Conservation (phyloP, 1,284 basidiomycete genomes). For the Ustanciosporium gigantosporum region DNA sequence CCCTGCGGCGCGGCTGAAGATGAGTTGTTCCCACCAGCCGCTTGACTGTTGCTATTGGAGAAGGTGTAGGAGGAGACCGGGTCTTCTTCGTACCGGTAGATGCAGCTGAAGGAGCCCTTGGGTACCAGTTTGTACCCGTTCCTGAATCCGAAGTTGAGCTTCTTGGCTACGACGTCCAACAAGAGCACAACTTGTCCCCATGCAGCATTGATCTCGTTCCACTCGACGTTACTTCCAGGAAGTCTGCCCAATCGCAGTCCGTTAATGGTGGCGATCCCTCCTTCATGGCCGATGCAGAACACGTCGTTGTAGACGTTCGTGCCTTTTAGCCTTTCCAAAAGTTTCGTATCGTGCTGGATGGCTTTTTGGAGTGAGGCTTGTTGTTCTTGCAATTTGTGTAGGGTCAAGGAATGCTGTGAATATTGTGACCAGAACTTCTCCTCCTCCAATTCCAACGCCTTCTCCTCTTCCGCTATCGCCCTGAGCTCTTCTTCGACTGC, state of each 20-base stretch:
- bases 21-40: neutral
- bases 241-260: conserved; percentile 87
- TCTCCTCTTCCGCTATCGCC: conserved; percentile 73
- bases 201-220: conserved; percentile 98
- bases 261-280: conserved; percentile 89
- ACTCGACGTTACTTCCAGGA: conserved; percentile 73
- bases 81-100: conserved; percentile 33
- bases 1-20: neutral
- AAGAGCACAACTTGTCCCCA: conserved; percentile 95
- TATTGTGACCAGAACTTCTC: conserved; percentile 86
- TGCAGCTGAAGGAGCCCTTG: conserved; percentile 45
- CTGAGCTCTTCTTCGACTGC: conserved; percentile 73
- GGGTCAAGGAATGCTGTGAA: conserved; percentile 71
- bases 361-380: conserved; percentile 74
- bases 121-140: conserved; percentile 41
- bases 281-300: conserved; percentile 95
- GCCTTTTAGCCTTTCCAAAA: conserved; percentile 80
- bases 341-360: conserved; percentile 60
- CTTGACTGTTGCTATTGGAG: neutral
- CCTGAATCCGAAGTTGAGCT: conserved; percentile 28
- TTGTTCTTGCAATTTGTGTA: conserved; percentile 71
- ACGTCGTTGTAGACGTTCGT: conserved; percentile 99
- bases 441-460: conserved; percentile 73
- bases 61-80: conserved; percentile 4
- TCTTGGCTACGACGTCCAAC: conserved; percentile 73